Percentiles rank a stretch among this genome's conserved stretches.
Evolutionary conservation across 306 rosid species (phyloP).

Genomic region (Malus sylvestris): DNA sequence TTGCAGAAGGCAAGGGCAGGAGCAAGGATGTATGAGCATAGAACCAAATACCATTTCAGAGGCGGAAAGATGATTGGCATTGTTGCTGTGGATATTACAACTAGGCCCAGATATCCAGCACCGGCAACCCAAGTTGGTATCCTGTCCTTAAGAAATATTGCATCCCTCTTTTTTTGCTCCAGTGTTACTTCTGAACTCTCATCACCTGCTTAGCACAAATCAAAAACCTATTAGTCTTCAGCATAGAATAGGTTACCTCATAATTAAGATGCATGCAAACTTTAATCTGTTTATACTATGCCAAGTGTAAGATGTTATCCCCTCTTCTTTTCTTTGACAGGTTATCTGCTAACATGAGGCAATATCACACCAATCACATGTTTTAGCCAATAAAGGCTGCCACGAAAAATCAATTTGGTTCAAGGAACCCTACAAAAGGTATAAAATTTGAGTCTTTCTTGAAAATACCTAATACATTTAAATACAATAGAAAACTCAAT

Average conservation of each 20-base stretch:
- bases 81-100: conserved; percentile 59
- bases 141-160: conserved; percentile 66
- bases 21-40: conserved; percentile 72
- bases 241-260: conserved; percentile 2
- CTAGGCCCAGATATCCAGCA: conserved; percentile 73
- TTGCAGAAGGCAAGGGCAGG: conserved; percentile 95
- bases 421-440: background rate
- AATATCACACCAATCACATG: too few relatives aligned
- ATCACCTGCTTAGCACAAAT: conserved; percentile 39
- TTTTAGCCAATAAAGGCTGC: too few relatives aligned
- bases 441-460: background rate
- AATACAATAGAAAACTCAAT: background rate
- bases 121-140: conserved; percentile 87
- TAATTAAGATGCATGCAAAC: background rate
- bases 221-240: conserved; percentile 15
- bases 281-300: background rate
- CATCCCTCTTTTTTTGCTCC: conserved; percentile 57
- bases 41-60: conserved; percentile 87
- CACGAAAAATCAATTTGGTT: background rate
- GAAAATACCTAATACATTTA: background rate
- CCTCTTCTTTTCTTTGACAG: background rate
- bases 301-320: background rate
- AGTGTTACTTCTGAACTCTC: conserved; percentile 34
- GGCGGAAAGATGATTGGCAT: conserved; percentile 87
- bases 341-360: background rate